Percentiles rank a stretch among this genome's conserved stretches.
Conservation (phyloP, 2,329 filamentous ascomycete species). For the Phymatotrichopsis omnivora region DNA sequence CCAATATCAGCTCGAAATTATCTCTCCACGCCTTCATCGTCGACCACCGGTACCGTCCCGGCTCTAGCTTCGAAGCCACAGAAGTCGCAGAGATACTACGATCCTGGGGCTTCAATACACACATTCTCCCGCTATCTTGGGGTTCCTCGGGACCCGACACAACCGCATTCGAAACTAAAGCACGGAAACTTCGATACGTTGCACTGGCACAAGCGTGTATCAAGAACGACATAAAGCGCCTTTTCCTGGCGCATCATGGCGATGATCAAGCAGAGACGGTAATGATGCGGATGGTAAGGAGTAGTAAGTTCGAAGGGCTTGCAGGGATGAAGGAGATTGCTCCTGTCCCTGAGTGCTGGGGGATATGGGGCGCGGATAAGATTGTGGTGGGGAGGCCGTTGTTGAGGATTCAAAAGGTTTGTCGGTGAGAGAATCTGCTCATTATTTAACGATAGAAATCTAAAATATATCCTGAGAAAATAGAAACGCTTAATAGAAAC, state of each 20-base stretch:
- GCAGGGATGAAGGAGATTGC: slow-evolving; percentile 54
- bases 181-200: slow-evolving; percentile 64
- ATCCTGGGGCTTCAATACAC: slow-evolving; percentile 34
- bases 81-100: slow-evolving; percentile 39
- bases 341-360: slow-evolving; percentile 75
- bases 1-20: slow-evolving; percentile 6
- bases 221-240: slow-evolving; percentile 42
- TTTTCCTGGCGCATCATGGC: slow-evolving; percentile 76
- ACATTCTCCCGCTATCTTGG: slow-evolving; percentile 26
- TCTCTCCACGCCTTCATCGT: slow-evolving; percentile 41
- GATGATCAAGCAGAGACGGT: slow-evolving; percentile 91
- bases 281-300: slow-evolving; percentile 61
- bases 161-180: slow-evolving; percentile 56
- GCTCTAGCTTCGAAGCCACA: slow-evolving; percentile 45
- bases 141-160: slow-evolving; percentile 40
- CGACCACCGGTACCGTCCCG: slow-evolving; percentile 45
- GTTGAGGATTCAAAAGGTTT: slow-evolving; percentile 28
- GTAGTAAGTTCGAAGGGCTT: slow-evolving; percentile 60
- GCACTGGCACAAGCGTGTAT: slow-evolving; percentile 54
- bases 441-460: slow-evolving; percentile 63
- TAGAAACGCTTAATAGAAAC: slow-evolving; percentile 67
- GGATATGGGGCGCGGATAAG: slow-evolving; percentile 58
- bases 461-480: slow-evolving; percentile 53
- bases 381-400: slow-evolving; percentile 23
- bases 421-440: slow-evolving; percentile 33